Conservation (phyloP, 192 early-diverging fungal genomes). For the Backusella circina region DNA sequence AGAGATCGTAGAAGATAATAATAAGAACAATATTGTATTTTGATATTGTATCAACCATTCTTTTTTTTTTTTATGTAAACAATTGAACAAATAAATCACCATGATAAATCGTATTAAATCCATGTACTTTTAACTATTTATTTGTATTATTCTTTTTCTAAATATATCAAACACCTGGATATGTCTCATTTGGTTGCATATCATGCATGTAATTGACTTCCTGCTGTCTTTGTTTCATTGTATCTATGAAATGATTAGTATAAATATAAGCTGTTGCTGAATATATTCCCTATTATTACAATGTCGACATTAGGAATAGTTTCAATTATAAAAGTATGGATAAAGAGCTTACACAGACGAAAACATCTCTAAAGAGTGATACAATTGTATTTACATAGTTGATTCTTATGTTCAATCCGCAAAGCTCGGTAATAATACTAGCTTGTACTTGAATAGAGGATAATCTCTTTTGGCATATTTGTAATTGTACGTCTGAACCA, state of each 20-base stretch:
- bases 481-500: background rate
- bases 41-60: background rate
- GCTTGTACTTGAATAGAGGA: background rate
- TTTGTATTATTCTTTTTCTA: background rate
- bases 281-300: slow-evolving; percentile 11
- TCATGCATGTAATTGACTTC: background rate
- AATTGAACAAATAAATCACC: background rate
- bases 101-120: too few relatives aligned
- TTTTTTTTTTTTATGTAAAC: background rate
- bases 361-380: background rate
- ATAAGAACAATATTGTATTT: background rate
- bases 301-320: too few relatives aligned
- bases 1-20: slow-evolving; percentile 11
- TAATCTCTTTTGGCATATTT: background rate
- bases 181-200: background rate
- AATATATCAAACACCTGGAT: background rate
- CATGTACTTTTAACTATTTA: too few relatives aligned
- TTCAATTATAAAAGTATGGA: background rate
- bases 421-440: background rate
- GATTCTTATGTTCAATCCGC: background rate
- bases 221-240: background rate
- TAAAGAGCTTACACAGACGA: slow-evolving; percentile 9
- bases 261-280: background rate
- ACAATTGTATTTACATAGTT: background rate
- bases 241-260: background rate